These are phyloP conservation scores for Arthroderma sp. DNA, from an alignment of 2,329 filamentous ascomycete species.

Conservation along the genomic window DNA sequence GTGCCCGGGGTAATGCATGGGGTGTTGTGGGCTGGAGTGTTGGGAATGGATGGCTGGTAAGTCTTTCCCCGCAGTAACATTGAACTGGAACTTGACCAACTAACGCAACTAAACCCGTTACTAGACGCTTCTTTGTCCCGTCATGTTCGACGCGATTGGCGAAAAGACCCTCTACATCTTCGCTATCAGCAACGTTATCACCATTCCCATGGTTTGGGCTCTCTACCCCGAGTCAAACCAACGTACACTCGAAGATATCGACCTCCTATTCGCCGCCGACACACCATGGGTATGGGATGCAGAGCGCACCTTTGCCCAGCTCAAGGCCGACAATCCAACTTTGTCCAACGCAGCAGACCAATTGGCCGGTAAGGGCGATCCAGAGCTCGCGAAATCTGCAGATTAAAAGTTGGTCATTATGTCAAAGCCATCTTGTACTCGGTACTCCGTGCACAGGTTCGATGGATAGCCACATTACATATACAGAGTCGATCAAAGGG, in stretches of 20 bases:
- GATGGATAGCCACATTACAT: too few relatives aligned
- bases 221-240: constrained; percentile 63
- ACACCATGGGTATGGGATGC: constrained; percentile 60
- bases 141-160: constrained; percentile 50
- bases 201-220: constrained; percentile 58
- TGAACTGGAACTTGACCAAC: neutral
- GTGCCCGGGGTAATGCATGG: constrained; percentile 63
- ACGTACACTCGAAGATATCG: constrained; percentile 62
- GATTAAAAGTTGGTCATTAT: too few relatives aligned
- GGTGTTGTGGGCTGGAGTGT: constrained; percentile 66
- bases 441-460: too few relatives aligned
- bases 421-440: too few relatives aligned
- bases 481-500: too few relatives aligned
- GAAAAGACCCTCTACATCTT: constrained; percentile 67
- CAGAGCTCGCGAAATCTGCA: too few relatives aligned
- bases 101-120: constrained; percentile 7
- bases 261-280: constrained; percentile 55
- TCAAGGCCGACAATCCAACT: constrained; percentile 43
- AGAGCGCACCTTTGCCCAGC: constrained; percentile 48
- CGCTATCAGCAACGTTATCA: constrained; percentile 51
- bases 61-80: constrained; percentile 5
- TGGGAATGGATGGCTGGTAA: constrained; percentile 53
- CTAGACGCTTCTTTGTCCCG: constrained; percentile 39
- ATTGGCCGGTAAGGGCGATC: too few relatives aligned
- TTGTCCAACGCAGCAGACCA: too few relatives aligned